phyloP scores from a whole-genome alignment of 2,329 filamentous ascomycete genomes.

The Epichloe typhina region DNA sequence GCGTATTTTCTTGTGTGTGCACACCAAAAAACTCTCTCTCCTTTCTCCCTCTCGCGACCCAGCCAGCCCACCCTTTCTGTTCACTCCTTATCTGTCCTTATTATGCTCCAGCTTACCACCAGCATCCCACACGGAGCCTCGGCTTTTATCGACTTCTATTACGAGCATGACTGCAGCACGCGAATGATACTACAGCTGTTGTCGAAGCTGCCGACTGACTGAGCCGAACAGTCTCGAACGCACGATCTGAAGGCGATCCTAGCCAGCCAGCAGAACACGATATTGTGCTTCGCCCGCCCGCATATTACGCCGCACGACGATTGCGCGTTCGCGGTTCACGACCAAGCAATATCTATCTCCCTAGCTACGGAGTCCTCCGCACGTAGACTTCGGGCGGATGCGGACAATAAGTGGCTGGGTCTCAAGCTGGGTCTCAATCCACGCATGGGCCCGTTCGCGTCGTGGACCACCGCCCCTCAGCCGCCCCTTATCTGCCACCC shows the following conservation, averaged over 20 bases:
- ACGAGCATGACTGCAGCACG: neutral
- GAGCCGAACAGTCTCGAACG: neutral
- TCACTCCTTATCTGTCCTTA: neutral
- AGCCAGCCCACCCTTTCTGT: neutral
- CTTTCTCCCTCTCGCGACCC: neutral
- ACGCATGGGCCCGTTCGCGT: constrained; percentile 6
- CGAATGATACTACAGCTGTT: too few relatives aligned
- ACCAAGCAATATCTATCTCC: neutral
- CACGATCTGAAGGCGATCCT: neutral
- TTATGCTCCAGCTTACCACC: neutral
- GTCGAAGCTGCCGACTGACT: too few relatives aligned
- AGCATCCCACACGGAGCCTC: neutral
- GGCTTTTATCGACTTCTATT: neutral
- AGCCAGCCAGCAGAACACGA: neutral
- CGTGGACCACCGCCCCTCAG: neutral
- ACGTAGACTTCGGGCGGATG: neutral
- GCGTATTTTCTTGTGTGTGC: neutral
- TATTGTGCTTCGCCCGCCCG: neutral
- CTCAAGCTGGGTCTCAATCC: constrained; percentile 7
- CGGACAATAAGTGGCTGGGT: constrained; percentile 1
- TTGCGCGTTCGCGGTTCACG: neutral
- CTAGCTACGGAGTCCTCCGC: neutral
- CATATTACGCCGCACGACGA: neutral
- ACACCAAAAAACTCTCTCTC: neutral
- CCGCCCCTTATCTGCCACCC: constrained; percentile 10